phyloP scores from a whole-genome alignment of 2,329 filamentous ascomycete genomes.

The Pseudocercospora cruenta region DNA sequence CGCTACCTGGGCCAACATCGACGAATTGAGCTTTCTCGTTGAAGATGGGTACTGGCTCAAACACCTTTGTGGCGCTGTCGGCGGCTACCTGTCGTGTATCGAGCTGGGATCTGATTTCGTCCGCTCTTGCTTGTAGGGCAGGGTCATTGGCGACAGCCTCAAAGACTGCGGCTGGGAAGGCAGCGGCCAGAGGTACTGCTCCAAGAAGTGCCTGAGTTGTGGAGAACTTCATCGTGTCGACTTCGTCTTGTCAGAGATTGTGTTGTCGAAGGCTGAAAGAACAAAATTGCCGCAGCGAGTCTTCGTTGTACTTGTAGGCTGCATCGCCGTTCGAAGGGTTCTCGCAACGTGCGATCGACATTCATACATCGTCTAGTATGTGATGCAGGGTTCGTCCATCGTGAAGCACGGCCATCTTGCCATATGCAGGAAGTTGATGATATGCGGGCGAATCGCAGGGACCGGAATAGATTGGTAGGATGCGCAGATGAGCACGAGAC shows the following conservation, averaged over 20 bases:
- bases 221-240: slow-evolving; percentile 16
- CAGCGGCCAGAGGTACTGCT: slow-evolving; percentile 17
- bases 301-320: not conserved
- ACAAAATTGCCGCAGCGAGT: not conserved
- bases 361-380: not conserved
- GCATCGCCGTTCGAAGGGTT: not conserved
- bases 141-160: slow-evolving; percentile 17
- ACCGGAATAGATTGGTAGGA: too few species aligned
- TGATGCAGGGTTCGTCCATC: not conserved
- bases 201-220: slow-evolving; percentile 5
- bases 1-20: slow-evolving; percentile 30
- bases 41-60: slow-evolving; percentile 32
- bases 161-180: slow-evolving; percentile 20
- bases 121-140: slow-evolving; percentile 16
- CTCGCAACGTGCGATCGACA: slow-evolving; percentile 1
- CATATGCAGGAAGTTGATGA: not conserved
- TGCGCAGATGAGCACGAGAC: not conserved
- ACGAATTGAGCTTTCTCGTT: slow-evolving; percentile 33
- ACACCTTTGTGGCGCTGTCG: slow-evolving; percentile 24
- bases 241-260: not conserved
- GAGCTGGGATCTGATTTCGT: slow-evolving; percentile 9
- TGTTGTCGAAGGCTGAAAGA: not conserved
- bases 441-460: not conserved
- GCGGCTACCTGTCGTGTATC: not conserved
- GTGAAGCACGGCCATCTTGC: not conserved